These are phyloP conservation scores for Suhomyces taliae DNA, from an alignment of 1,139 yeast species.

Conservation along the genomic window DNA sequence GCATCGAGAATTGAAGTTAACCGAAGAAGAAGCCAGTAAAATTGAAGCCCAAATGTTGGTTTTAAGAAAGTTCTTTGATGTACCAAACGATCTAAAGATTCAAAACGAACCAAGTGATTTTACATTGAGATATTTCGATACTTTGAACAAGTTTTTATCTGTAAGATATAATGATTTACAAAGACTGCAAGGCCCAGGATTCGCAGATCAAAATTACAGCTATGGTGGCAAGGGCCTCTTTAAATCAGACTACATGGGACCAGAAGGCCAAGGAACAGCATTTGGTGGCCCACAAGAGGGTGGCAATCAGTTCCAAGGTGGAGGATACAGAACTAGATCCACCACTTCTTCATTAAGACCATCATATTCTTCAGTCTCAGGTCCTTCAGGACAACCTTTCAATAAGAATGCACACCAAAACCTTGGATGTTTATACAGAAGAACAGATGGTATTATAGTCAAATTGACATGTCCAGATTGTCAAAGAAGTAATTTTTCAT, in stretches of 20 bases:
- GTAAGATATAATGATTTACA: constrained; percentile 30
- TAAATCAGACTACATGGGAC: constrained; percentile 12
- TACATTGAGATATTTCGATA: constrained; percentile 46
- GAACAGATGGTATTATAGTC: constrained; percentile 73
- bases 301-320: not conserved
- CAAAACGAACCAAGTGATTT: constrained; percentile 51
- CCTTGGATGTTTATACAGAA: constrained; percentile 60
- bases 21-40: constrained; percentile 63
- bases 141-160: constrained; percentile 37
- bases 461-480: constrained; percentile 69
- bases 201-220: constrained; percentile 7
- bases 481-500: constrained; percentile 65
- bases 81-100: constrained; percentile 36
- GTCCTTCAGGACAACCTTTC: constrained; percentile 11
- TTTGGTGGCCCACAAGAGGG: not conserved
- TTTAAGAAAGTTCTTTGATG: constrained; percentile 53
- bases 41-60: constrained; percentile 62
- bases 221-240: constrained; percentile 12
- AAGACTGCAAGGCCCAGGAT: constrained; percentile 4
- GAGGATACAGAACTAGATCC: constrained; percentile 47
- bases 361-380: constrained; percentile 15
- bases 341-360: constrained; percentile 54
- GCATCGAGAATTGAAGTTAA: constrained; percentile 60
- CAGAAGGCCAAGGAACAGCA: constrained; percentile 4
- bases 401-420: constrained; percentile 20